Evolutionary conservation across 495 filamentous ascomycete species (phyloP).

Genomic region (Xylaria curta): DNA sequence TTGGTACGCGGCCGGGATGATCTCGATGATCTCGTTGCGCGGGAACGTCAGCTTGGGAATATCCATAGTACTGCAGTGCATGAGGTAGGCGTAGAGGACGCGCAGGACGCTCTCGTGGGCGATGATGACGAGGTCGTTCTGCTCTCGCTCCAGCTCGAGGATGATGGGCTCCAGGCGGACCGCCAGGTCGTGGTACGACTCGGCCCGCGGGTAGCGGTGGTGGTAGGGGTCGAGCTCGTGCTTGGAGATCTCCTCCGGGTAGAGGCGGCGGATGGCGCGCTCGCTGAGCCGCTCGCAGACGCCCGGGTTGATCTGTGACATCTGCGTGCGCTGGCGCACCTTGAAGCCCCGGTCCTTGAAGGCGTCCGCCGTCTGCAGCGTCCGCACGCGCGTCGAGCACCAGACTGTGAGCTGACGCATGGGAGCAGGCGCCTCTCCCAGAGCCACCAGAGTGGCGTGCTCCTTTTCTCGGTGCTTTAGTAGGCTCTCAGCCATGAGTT

Average conservation of each 20-base stretch:
- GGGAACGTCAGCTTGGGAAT: slow-evolving; percentile 95
- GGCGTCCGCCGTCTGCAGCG: slow-evolving; percentile 87
- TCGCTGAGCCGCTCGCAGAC: slow-evolving; percentile 91
- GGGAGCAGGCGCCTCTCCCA: slow-evolving; percentile 70
- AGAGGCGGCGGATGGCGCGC: slow-evolving; percentile 75
- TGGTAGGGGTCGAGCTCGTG: slow-evolving; percentile 97
- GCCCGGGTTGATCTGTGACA: slow-evolving; percentile 96
- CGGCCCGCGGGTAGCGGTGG: slow-evolving; percentile 92
- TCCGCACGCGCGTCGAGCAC: slow-evolving; percentile 90
- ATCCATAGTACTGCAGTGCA: slow-evolving; percentile 96
- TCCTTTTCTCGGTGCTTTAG: slow-evolving; percentile 83
- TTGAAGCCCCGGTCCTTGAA: slow-evolving; percentile 79
- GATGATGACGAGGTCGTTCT: slow-evolving; percentile 96
- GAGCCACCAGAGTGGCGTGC: slow-evolving; percentile 67
- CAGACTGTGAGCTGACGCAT: slow-evolving; percentile 86
- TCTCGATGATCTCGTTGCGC: slow-evolving; percentile 97
- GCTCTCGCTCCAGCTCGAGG: slow-evolving; percentile 94
- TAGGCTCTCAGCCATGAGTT: slow-evolving; percentile 84
- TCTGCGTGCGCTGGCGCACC: slow-evolving; percentile 87
- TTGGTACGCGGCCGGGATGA: slow-evolving; percentile 96
- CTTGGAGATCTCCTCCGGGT: slow-evolving; percentile 87
- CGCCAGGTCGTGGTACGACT: slow-evolving; percentile 98
- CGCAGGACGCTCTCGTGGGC: slow-evolving; percentile 96
- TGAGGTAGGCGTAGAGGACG: slow-evolving; percentile 95
- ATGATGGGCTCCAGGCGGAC: slow-evolving; percentile 99